Conservation (phyloP, 139 green algal species). For the Mesostigma viride region DNA sequence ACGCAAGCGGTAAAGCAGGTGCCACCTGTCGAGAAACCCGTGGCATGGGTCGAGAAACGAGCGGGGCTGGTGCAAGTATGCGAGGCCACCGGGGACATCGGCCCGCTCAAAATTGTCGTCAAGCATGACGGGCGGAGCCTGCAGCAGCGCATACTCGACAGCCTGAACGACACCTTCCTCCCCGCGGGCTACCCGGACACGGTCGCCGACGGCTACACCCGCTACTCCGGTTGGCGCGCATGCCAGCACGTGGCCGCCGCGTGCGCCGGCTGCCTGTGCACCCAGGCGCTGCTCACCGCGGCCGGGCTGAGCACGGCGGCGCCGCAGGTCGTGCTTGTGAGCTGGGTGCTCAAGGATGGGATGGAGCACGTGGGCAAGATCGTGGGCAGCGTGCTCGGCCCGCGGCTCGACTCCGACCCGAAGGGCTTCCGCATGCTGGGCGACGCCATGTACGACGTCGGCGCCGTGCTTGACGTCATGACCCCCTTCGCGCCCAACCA, state of each 20-base stretch:
- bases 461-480: slow-evolving; percentile 18
- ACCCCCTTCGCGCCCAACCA: slow-evolving; percentile 15
- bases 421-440: slow-evolving; percentile 23
- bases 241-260: slow-evolving; percentile 16
- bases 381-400: slow-evolving; percentile 8
- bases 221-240: slow-evolving; percentile 13
- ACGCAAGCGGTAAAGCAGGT: too few species aligned
- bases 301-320: slow-evolving; percentile 18
- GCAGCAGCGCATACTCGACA: too few species aligned
- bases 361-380: slow-evolving; percentile 30
- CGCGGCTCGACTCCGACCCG: slow-evolving; percentile 26
- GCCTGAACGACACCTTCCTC: too few species aligned
- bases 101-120: too few species aligned
- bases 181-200: too few species aligned
- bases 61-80: too few species aligned
- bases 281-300: slow-evolving; percentile 20
- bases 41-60: too few species aligned
- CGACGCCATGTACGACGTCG: slow-evolving; percentile 28
- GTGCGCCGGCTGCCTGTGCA: slow-evolving; percentile 2
- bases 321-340: slow-evolving; percentile 23
- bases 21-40: too few species aligned
- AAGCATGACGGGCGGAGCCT: too few species aligned
- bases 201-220: slow-evolving; percentile 15
- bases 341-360: slow-evolving; percentile 32
- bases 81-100: too few species aligned